Evolutionary conservation across 2,329 filamentous ascomycete species (phyloP).

Genomic region (Samsoniella hepiali): DNA sequence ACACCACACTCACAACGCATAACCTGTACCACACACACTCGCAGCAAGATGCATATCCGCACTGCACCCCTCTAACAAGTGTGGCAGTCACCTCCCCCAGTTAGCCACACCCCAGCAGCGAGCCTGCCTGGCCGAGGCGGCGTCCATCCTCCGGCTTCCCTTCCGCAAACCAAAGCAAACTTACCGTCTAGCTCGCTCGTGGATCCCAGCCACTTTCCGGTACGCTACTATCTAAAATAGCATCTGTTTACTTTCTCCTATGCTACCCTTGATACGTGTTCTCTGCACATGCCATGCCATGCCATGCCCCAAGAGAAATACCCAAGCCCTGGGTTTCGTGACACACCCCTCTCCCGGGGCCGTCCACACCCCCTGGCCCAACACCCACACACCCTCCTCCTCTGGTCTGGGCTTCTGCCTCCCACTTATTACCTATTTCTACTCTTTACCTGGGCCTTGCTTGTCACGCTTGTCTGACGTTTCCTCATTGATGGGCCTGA

Average conservation of each 20-base stretch:
- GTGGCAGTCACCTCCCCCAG: not conserved
- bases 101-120: not conserved
- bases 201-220: conserved; percentile 5
- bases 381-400: conserved; percentile 1
- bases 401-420: conserved; percentile 2
- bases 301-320: not conserved
- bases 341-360: not conserved
- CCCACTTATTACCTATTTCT: conserved; percentile 14
- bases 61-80: conserved; percentile 1
- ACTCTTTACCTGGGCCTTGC: conserved; percentile 4
- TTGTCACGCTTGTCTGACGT: conserved; percentile 15
- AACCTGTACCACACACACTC: conserved; percentile 1
- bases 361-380: conserved; percentile 2
- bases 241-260: conserved; percentile 10
- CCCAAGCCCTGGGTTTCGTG: conserved; percentile 1
- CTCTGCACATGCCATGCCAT: too few species aligned
- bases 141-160: conserved; percentile 10
- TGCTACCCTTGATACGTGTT: not conserved
- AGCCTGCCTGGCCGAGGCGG: not conserved
- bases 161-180: conserved; percentile 15
- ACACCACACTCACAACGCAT: not conserved
- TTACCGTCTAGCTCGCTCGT: not conserved
- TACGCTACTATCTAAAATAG: not conserved
- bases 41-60: conserved; percentile 10
- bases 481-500: conserved; percentile 15